Base-by-base conservation (phyloP, 805 yeast species). In the Metschnikowia reukaufii region DNA sequence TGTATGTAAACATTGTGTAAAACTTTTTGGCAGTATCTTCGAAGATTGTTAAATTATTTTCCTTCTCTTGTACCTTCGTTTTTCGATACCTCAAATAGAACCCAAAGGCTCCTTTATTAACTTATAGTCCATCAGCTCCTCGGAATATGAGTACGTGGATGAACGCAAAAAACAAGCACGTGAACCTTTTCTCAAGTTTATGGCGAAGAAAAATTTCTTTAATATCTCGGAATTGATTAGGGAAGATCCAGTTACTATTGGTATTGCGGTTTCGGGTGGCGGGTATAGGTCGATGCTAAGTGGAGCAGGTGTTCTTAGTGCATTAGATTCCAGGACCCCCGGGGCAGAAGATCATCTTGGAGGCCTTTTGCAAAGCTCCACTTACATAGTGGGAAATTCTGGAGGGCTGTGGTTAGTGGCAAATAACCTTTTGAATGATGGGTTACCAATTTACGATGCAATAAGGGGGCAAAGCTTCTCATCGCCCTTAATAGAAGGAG, bases 341-440 rank as follows among this genome's bases (percentile, higher is more conserved):
- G 60, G 64, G 6, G 36, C 73, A 2, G 54, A 61, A 4, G 42
- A 52, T 7, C 66, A 62, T 29, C 51, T 81, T 15, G 78, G 78
- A 18, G 85, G 85, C 0, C 45, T 84, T 9, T 62, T 79, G 17
- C 87, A 83, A 54, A 65, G 78, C 6, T 49, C 81, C 0, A 66
- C 77, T 13, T 84, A 84, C 58, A 67, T 84, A 9, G 76, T 81
- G 0, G 89, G 89, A 0, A 74, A 83, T 1, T 82, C 88, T 2
- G 90, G 90, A 1, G 91, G 90, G 0, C 76, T 84, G 38, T 84
- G 91, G 90, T 63, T 82, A 7, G 78, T 84, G 1, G 76, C 84
- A 63, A 68, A 68, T 45, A 66, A 63, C 40, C 64, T 62, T 21
- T 58, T 67, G 1, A 64, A 66, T 42, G 70, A 68, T 47, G 62